Base-by-base conservation (phyloP, 1,139 yeast genomes). In the Eremothecium sinecaudum region DNA sequence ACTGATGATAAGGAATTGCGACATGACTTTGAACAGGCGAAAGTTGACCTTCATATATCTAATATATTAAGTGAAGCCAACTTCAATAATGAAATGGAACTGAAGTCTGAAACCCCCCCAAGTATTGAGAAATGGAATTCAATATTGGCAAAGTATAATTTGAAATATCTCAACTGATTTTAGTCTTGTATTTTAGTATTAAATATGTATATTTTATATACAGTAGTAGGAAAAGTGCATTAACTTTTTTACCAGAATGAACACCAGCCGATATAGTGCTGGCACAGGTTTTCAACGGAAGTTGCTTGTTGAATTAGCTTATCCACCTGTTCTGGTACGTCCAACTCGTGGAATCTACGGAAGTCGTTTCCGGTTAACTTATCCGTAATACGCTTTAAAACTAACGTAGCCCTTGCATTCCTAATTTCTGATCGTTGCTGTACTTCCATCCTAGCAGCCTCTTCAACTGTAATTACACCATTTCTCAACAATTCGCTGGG, bases 241-340 rank as follows among this genome's bases (percentile, higher is more conserved):
- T 17, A 18, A 3, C n/a, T 5, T n/a, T 17, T n/a, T 42, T 36
- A 87, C 97, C 98, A 90, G 73, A 87, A 90, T 1, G 97, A 82
- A 62, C 98, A 90, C 98, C 99, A 92, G 13, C 99, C 99, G 43
- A 92, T 82, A 54, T 83, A 92, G 58, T 90, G 98, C 58, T 86
- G 95, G 54, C 98, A 90, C 40, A 92, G 63, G 50, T 90, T 90
- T 56, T 92, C 98, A 20, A 90, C 94, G 38, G 94, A 81, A 0
- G 97, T 90, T 1, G 98, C 98, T 55, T 92, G 96, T 51, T 83
- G 94, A 36, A 92, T 90, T 56, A 92, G 66, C 55, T 79, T 79
- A 49, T 90, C 97, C 28, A 92, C 98, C 58, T 92, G 99, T 2
- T 80, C 75, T 1, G 93, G 80, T 26, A 87, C 87, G 48, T 77